Conservation (phyloP, 2,329 filamentous ascomycete genomes). For the Helotiales sp. region DNA sequence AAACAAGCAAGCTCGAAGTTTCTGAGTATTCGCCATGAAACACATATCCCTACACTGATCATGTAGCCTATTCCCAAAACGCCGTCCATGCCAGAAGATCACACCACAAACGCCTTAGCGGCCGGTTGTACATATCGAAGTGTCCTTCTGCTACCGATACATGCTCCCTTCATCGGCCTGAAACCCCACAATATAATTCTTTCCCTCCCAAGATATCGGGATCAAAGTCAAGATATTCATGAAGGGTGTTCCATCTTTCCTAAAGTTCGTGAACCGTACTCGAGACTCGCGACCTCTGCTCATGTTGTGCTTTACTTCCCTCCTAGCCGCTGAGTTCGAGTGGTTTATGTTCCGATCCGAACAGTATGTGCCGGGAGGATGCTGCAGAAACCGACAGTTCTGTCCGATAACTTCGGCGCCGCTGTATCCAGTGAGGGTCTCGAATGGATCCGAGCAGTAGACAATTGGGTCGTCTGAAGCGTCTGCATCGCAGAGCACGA, state of each 20-base stretch:
- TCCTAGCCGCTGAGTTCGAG: conserved; percentile 81
- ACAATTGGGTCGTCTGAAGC: conserved; percentile 89
- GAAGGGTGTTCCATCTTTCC: conserved; percentile 90
- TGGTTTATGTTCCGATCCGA: conserved; percentile 80
- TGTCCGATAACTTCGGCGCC: conserved; percentile 84
- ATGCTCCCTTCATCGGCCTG: conserved; percentile 28
- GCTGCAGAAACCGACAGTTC: conserved; percentile 93
- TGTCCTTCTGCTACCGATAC: neutral
- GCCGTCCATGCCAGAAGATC: neutral
- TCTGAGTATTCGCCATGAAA: neutral
- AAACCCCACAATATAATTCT: conserved; percentile 36
- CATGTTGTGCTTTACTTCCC: conserved; percentile 81
- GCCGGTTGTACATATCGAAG: neutral
- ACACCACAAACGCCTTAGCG: neutral
- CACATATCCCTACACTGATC: neutral
- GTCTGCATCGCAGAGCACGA: conserved; percentile 92
- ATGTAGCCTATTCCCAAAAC: neutral
- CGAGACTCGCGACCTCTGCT: conserved; percentile 76
- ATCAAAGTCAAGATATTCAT: conserved; percentile 94
- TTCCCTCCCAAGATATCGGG: conserved; percentile 76
- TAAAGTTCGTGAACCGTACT: conserved; percentile 90
- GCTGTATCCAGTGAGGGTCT: conserved; percentile 87
- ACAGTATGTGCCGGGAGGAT: conserved; percentile 77
- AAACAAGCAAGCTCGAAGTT: neutral
- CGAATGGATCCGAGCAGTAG: conserved; percentile 93